phyloP scores from a whole-genome alignment of 305 asterid genomes.

The Fraxinus floribunda region DNA sequence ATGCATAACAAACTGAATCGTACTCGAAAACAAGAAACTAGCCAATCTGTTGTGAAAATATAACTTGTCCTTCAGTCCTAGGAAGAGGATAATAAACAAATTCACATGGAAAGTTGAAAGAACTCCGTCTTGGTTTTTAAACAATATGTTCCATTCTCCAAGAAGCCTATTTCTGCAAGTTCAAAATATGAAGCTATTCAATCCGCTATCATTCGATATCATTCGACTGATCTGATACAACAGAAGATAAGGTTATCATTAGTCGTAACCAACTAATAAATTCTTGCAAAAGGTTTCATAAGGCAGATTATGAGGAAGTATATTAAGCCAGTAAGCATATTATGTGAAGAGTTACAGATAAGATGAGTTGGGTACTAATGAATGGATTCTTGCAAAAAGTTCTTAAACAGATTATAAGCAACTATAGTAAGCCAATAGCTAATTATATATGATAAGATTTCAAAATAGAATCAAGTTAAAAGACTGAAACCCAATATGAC shows the following conservation, averaged over 20 bases:
- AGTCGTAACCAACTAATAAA: background rate
- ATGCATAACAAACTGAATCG: background rate
- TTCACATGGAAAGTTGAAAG: background rate
- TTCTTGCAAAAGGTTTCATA: background rate
- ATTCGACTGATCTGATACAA: background rate
- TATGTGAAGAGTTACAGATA: background rate
- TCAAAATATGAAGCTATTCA: background rate
- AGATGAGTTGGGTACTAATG: background rate
- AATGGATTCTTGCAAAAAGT: background rate
- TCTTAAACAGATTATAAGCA: background rate
- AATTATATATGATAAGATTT: too few species aligned
- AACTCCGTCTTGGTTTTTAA: background rate
- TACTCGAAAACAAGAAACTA: background rate
- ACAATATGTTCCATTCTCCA: background rate
- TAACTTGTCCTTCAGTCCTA: background rate
- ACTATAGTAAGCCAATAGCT: background rate
- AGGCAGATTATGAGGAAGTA: background rate
- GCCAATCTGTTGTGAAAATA: background rate
- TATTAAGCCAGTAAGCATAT: background rate
- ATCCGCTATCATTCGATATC: background rate
- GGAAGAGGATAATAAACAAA: background rate
- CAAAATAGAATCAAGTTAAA: background rate
- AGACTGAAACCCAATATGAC: too few species aligned
- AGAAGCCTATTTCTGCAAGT: background rate
- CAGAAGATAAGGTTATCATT: background rate